Evolutionary conservation across 192 early-diverging fungal species (phyloP).

Genomic region (Coemansia sp.): DNA sequence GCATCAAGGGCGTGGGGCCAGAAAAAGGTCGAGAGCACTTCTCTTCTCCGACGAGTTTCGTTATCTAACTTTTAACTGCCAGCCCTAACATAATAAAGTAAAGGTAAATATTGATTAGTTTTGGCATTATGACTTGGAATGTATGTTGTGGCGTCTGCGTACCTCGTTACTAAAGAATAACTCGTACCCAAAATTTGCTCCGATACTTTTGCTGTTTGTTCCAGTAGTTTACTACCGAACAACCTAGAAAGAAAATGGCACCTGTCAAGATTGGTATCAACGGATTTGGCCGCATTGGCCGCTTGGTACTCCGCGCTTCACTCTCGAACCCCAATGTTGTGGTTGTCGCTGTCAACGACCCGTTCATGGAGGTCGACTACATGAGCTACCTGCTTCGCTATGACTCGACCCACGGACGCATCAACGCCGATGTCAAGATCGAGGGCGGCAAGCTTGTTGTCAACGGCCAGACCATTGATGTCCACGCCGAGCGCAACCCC

Average conservation of each 20-base stretch:
- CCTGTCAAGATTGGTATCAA: slow-evolving; percentile 62
- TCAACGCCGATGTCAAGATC: slow-evolving; percentile 77
- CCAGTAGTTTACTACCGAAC: not conserved
- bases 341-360: slow-evolving; percentile 95
- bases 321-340: slow-evolving; percentile 66
- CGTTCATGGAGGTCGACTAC: slow-evolving; percentile 94
- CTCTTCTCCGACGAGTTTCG: not conserved
- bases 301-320: slow-evolving; percentile 91
- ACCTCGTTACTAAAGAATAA: not conserved
- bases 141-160: not conserved
- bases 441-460: slow-evolving; percentile 88
- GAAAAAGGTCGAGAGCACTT: not conserved
- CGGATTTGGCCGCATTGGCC: slow-evolving; percentile 97
- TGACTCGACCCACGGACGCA: slow-evolving; percentile 97
- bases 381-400: slow-evolving; percentile 99
- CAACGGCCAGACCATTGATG: slow-evolving; percentile 77
- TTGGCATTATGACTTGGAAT: not conserved
- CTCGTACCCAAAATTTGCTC: not conserved
- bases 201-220: not conserved
- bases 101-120: slow-evolving; percentile 2
- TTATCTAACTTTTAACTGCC: not conserved
- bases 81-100: slow-evolving; percentile 1
- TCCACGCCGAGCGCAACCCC: slow-evolving; percentile 77
- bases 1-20: not conserved
- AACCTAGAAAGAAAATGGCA: slow-evolving; percentile 12